Base-by-base conservation (phyloP, 768 basidiomycete genomes). In the Kwoniella dejecticola region DNA sequence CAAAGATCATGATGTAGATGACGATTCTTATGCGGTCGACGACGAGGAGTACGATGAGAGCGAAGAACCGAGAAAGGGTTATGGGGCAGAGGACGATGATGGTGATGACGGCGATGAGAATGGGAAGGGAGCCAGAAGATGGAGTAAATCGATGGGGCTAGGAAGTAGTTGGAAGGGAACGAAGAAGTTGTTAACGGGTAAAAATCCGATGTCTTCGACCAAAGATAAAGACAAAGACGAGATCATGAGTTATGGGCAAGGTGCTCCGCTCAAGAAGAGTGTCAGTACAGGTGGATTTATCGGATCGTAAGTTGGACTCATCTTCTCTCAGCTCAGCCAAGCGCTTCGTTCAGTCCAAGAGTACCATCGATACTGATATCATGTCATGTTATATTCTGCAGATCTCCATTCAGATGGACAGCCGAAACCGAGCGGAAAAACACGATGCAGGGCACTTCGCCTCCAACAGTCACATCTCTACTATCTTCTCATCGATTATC, bases 261-360 rank as follows among this genome's bases (percentile, higher is more conserved):
- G 72, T 26, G 69, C 71, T 24, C 76, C 77, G 10, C 62, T 78
- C 19, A 74, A 70, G 57, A 78, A 78, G 66, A 74, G 74, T 50
- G 60, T 73, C 60, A 72, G 70, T 30, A 78, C 77, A n/a, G 74
- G 77, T 38, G 77, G 77, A 17, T 66, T 78, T 33, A 77, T 72
- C 33, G 75, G 74, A 57, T 62, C 69, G 67, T 78, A 50, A 69
- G 74, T 72, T 3, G n/a, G n/a, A n/a, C 7, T 17, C 6, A 1
- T 31, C 7, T 46, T 36, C 33, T 36, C 33, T 36, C 33, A 7
- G 33, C 33, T 15, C 33, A 7, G n/a, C n/a, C n/a, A n/a, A n/a
- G n/a, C n/a, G n/a, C n/a, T n/a, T n/a, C n/a, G n/a, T n/a, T n/a
- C n/a, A n/a, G n/a, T n/a, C n/a, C n/a, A n/a, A n/a, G n/a, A n/a